phyloP scores from a whole-genome alignment of 306 rosid genomes.

The Cyclanthera cordifolia region DNA sequence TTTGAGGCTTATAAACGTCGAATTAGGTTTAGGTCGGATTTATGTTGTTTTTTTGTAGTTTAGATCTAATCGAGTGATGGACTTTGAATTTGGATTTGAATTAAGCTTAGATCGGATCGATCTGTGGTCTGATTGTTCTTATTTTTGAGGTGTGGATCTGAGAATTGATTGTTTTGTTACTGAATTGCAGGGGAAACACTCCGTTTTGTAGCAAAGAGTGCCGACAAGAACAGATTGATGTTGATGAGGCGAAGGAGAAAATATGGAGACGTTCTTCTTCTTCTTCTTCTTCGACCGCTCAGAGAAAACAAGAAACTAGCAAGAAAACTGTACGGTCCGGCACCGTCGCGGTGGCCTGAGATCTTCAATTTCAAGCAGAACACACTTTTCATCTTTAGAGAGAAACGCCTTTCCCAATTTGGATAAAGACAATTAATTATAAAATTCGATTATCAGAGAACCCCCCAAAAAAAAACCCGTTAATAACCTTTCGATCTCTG shows the following conservation, averaged over 20 bases:
- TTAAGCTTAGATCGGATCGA: neutral
- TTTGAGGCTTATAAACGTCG: neutral
- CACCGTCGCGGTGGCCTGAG: slow-evolving; percentile 65
- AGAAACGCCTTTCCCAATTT: too few species aligned
- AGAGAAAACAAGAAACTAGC: slow-evolving; percentile 44
- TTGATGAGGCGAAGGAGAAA: slow-evolving; percentile 60
- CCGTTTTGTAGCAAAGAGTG: slow-evolving; percentile 97
- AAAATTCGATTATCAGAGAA: too few species aligned
- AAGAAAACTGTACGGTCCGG: slow-evolving; percentile 52
- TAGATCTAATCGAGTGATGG: neutral
- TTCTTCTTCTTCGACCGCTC: slow-evolving; percentile 17
- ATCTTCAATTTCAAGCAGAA: neutral
- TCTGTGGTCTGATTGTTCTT: neutral
- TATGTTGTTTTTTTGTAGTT: neutral
- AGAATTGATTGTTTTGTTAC: neutral
- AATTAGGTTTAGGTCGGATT: neutral
- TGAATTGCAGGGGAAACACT: slow-evolving; percentile 66
- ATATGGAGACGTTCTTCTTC: slow-evolving; percentile 36
- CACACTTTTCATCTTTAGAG: neutral
- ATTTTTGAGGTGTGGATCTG: slow-evolving; percentile 19
- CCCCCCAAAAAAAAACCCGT: too few species aligned
- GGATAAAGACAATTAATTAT: too few species aligned
- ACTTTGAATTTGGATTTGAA: neutral
- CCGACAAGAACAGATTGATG: slow-evolving; percentile 69
- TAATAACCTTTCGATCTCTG: too few species aligned